Percentiles rank a stretch among this genome's conserved stretches.
These are phyloP conservation scores for Botryotinia globosa DNA, from an alignment of 2,329 filamentous ascomycete genomes.

Conservation along the genomic window DNA sequence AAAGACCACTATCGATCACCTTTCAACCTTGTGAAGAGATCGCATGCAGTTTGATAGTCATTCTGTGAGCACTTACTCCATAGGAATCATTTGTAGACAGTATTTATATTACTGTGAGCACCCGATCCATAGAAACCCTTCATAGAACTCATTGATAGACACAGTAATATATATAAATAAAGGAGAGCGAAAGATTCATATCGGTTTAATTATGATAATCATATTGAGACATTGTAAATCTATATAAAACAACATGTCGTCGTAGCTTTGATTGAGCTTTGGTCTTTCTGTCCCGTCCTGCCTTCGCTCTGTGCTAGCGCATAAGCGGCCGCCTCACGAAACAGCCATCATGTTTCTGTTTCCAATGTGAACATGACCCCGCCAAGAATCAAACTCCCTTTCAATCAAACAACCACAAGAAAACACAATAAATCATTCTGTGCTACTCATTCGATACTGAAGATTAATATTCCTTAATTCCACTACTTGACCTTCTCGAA, in stretches of 20 bases:
- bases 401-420: slow-evolving; percentile 8
- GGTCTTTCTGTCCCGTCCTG: not conserved
- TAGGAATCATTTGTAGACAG: not conserved
- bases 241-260: slow-evolving; percentile 12
- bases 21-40: not conserved
- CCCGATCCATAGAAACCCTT: not conserved
- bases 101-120: slow-evolving; percentile 3
- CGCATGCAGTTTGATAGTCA: not conserved
- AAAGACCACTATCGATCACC: not conserved
- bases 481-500: not conserved
- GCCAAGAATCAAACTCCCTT: slow-evolving; percentile 16
- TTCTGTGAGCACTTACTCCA: not conserved
- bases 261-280: not conserved
- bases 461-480: not conserved
- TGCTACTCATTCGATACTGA: not conserved
- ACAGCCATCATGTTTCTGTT: slow-evolving; percentile 14
- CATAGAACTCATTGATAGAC: not conserved
- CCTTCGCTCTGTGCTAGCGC: slow-evolving; percentile 5
- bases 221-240: slow-evolving; percentile 6
- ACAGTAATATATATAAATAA: not conserved
- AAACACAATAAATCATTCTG: not conserved
- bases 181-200: not conserved
- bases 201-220: not conserved
- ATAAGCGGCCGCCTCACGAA: slow-evolving; percentile 15
- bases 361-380: slow-evolving; percentile 15